Evolutionary conservation across 2,329 filamentous ascomycete genomes (phyloP).

Genomic region (Trichoderma pleuroti): DNA sequence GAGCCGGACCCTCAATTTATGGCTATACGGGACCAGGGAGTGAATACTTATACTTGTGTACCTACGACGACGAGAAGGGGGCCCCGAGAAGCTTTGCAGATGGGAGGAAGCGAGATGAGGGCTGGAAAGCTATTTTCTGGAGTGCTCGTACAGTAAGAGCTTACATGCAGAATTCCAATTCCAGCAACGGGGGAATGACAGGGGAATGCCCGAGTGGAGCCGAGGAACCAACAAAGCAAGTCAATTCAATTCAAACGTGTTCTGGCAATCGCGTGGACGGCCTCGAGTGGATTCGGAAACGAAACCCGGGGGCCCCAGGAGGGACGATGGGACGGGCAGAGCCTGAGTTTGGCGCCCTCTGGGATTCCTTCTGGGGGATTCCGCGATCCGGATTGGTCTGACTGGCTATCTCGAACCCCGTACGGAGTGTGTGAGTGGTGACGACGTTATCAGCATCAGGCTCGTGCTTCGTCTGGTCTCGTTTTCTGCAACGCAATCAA

Average conservation of each 20-base stretch:
- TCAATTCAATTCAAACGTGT: background rate
- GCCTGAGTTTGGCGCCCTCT: background rate
- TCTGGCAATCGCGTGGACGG: constrained; percentile 11
- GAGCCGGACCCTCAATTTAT: background rate
- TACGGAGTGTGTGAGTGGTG: constrained; percentile 4
- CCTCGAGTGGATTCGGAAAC: constrained; percentile 7
- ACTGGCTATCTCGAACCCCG: background rate
- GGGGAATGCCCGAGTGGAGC: background rate
- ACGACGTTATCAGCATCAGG: constrained; percentile 2
- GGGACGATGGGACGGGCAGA: background rate
- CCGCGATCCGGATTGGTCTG: background rate
- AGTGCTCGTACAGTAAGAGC: constrained; percentile 2
- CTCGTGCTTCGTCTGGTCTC: background rate
- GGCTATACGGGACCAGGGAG: background rate
- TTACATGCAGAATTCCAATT: constrained; percentile 5
- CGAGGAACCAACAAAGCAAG: constrained; percentile 3
- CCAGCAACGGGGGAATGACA: background rate
- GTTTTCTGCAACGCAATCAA: background rate
- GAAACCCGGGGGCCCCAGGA: background rate
- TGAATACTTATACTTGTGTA: background rate
- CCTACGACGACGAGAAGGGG: background rate
- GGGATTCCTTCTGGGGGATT: background rate
- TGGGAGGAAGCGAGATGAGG: constrained; percentile 3
- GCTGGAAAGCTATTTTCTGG: background rate
- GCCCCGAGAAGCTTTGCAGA: background rate